Conservation (phyloP, 2,329 filamentous ascomycete species). For the Penicillium psychrosexuale region DNA sequence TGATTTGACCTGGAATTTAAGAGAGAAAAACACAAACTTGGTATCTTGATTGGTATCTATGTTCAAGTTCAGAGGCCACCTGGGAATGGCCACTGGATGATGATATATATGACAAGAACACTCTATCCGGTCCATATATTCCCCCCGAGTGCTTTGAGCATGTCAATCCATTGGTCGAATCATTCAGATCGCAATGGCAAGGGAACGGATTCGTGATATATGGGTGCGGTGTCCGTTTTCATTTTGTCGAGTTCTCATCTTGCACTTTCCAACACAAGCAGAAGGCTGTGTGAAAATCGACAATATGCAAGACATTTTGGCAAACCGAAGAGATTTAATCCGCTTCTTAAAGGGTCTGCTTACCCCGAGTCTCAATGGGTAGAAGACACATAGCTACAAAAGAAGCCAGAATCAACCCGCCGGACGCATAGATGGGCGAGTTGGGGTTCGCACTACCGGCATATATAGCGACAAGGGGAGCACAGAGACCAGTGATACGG, state of each 20-base stretch:
- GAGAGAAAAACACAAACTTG: not conserved
- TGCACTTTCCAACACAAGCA: not conserved
- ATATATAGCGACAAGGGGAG: slow-evolving; percentile 47
- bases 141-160: not conserved
- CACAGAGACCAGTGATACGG: slow-evolving; percentile 45
- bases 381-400: slow-evolving; percentile 46
- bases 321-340: not conserved
- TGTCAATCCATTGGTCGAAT: not conserved
- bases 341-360: slow-evolving; percentile 34
- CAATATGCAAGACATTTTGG: not conserved
- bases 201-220: not conserved
- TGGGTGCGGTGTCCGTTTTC: not conserved
- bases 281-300: not conserved
- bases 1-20: not conserved
- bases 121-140: not conserved
- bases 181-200: not conserved
- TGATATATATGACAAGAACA: not conserved
- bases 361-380: slow-evolving; percentile 49
- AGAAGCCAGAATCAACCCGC: slow-evolving; percentile 44
- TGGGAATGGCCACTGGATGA: not conserved
- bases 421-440: slow-evolving; percentile 46
- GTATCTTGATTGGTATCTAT: slow-evolving; percentile 9
- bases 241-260: not conserved
- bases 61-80: not conserved
- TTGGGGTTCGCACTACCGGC: slow-evolving; percentile 37